Evolutionary conservation across 257 asterid genomes (phyloP).

Genomic region (Solanum tacnaense): DNA sequence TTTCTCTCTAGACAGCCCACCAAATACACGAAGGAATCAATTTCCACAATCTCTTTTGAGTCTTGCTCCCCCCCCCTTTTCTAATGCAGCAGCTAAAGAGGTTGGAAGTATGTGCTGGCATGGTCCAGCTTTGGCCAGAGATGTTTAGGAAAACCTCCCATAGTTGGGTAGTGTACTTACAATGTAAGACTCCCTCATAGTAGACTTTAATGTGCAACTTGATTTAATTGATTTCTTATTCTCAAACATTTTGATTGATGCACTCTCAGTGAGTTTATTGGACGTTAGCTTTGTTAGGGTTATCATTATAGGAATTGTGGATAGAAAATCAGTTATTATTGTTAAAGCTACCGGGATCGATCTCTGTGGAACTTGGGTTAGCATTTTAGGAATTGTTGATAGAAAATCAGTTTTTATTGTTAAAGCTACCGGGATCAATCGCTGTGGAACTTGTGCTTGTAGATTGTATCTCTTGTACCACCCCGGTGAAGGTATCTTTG

Average conservation of each 20-base stretch:
- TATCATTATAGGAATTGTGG: not conserved
- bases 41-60: not conserved
- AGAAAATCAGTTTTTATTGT: not conserved
- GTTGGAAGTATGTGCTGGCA: not conserved
- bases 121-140: not conserved
- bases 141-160: not conserved
- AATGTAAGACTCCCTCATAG: not conserved
- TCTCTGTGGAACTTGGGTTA: not conserved
- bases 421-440: not conserved
- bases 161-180: not conserved
- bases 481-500: not conserved
- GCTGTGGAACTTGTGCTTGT: not conserved
- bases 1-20: not conserved
- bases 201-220: not conserved
- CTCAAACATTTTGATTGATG: not conserved
- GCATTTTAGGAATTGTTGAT: not conserved
- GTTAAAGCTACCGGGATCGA: not conserved
- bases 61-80: not conserved
- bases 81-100: not conserved
- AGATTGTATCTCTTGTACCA: not conserved
- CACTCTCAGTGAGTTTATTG: not conserved
- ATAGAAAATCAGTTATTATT: not conserved
- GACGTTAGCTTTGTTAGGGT: not conserved
- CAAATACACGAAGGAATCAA: not conserved
- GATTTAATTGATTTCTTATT: not conserved